Conservation (phyloP, 1,284 basidiomycete species). For the Rhodotorula mucilaginosa region DNA sequence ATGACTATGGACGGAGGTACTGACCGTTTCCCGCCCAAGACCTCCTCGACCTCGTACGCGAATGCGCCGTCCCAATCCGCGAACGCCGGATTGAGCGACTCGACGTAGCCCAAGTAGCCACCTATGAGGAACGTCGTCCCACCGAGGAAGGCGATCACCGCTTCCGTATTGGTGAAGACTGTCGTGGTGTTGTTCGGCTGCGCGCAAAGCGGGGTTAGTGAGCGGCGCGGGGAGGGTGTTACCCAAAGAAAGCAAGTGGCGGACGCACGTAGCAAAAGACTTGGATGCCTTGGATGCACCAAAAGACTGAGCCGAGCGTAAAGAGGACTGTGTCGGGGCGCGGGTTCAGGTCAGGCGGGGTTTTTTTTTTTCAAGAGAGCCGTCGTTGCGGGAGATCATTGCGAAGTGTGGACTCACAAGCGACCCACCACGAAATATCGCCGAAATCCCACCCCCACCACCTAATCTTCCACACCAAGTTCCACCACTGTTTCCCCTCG, state of each 20-base stretch:
- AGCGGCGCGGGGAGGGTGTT: not conserved
- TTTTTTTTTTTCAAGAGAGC: too few relatives aligned
- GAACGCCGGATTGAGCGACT: conserved; percentile 28
- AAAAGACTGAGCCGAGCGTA: conserved; percentile 32
- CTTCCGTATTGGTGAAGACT: conserved; percentile 17
- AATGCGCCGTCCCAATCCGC: conserved; percentile 6
- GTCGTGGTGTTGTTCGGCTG: conserved; percentile 8
- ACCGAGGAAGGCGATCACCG: conserved; percentile 31
- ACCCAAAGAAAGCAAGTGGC: not conserved
- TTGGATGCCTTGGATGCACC: conserved; percentile 31
- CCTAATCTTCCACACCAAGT: not conserved
- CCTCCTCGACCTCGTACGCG: not conserved
- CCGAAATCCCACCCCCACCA: conserved; percentile 8
- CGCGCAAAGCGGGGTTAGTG: not conserved
- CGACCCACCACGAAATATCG: conserved; percentile 12
- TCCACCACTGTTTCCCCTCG: not conserved
- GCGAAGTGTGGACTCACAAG: not conserved
- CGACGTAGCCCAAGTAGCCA: conserved; percentile 32
- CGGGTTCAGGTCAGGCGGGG: not conserved
- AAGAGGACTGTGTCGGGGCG: conserved; percentile 1
- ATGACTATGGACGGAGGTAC: too few relatives aligned
- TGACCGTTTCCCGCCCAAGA: not conserved
- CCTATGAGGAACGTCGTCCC: conserved; percentile 30
- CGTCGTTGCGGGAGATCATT: too few relatives aligned
- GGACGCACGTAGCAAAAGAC: conserved; percentile 24